phyloP scores from a whole-genome alignment of 108 stramenopile genomes.

The Fistulifera pelliculosa region DNA sequence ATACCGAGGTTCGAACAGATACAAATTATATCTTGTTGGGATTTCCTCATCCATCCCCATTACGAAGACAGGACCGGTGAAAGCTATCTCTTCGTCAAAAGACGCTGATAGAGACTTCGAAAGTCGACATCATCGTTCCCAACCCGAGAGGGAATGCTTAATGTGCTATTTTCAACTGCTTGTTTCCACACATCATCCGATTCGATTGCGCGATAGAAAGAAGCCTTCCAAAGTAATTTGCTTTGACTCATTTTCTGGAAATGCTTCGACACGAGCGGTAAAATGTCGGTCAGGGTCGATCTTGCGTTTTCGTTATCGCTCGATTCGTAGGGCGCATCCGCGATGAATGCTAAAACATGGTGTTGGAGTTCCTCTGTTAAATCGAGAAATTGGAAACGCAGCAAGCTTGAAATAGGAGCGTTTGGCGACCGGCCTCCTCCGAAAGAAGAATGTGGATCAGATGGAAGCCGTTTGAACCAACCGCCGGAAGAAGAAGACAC shows the following conservation, averaged over 20 bases:
- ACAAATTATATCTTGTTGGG: constrained; percentile 41
- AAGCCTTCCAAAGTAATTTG: too few relatives aligned
- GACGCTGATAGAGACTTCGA: not conserved
- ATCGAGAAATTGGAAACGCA: constrained; percentile 14
- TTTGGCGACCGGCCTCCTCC: too few relatives aligned
- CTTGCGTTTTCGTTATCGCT: constrained; percentile 5
- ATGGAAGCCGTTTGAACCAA: too few relatives aligned
- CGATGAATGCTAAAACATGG: constrained; percentile 43
- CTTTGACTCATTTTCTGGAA: constrained; percentile 16
- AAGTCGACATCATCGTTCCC: too few relatives aligned
- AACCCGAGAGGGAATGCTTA: too few relatives aligned
- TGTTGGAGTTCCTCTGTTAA: constrained; percentile 43
- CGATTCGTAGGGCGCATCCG: constrained; percentile 46
- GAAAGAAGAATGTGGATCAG: too few relatives aligned
- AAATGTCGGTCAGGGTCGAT: constrained; percentile 33
- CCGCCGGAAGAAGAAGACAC: too few relatives aligned
- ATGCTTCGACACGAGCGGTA: constrained; percentile 54
- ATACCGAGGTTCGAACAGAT: constrained; percentile 77
- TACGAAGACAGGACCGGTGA: constrained; percentile 49
- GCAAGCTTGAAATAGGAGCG: too few relatives aligned
- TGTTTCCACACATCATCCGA: too few relatives aligned
- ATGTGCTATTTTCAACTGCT: too few relatives aligned
- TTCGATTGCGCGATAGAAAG: too few relatives aligned
- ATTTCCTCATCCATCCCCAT: constrained; percentile 40
- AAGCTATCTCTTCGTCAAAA: constrained; percentile 24